Conservation (phyloP, 495 filamentous ascomycete species). For the Lasiosphaeria miniovina region DNA sequence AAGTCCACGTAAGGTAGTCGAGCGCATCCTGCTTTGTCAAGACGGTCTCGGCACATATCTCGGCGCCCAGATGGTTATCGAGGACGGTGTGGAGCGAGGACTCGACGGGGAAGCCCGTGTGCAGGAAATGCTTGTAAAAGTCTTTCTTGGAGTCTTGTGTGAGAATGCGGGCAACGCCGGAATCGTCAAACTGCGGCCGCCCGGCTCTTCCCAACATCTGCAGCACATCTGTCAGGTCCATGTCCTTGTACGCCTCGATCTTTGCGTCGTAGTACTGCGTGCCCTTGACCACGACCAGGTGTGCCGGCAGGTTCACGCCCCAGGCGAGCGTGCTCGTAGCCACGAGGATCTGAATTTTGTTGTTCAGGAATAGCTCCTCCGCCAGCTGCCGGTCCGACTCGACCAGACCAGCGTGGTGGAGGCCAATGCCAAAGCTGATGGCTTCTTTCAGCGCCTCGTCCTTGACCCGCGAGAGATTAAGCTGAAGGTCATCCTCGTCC, state of each 20-base stretch:
- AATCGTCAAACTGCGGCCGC: slow-evolving; percentile 92
- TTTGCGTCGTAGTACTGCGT: slow-evolving; percentile 99
- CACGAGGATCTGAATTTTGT: slow-evolving; percentile 95
- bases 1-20: slow-evolving; percentile 98
- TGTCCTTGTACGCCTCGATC: slow-evolving; percentile 95
- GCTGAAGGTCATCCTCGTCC: slow-evolving; percentile 89
- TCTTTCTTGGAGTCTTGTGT: slow-evolving; percentile 97
- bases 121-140: slow-evolving; percentile 99
- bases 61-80: slow-evolving; percentile 94
- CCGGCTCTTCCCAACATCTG: slow-evolving; percentile 98
- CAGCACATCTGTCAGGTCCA: slow-evolving; percentile 97
- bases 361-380: slow-evolving; percentile 93
- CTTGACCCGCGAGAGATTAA: slow-evolving; percentile 80
- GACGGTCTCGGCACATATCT: slow-evolving; percentile 91
- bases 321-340: slow-evolving; percentile 97
- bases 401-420: slow-evolving; percentile 95
- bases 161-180: slow-evolving; percentile 93
- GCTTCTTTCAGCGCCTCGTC: slow-evolving; percentile 89
- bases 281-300: slow-evolving; percentile 96
- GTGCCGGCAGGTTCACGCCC: slow-evolving; percentile 97
- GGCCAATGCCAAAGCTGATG: slow-evolving; percentile 90
- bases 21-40: slow-evolving; percentile 92
- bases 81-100: slow-evolving; percentile 93
- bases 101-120: slow-evolving; percentile 97
- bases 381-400: slow-evolving; percentile 88